Percentiles rank a stretch among this genome's conserved stretches.
These are phyloP conservation scores for Domatiomyces globalis DNA, from an alignment of 2,329 filamentous ascomycete species.

Conservation along the genomic window DNA sequence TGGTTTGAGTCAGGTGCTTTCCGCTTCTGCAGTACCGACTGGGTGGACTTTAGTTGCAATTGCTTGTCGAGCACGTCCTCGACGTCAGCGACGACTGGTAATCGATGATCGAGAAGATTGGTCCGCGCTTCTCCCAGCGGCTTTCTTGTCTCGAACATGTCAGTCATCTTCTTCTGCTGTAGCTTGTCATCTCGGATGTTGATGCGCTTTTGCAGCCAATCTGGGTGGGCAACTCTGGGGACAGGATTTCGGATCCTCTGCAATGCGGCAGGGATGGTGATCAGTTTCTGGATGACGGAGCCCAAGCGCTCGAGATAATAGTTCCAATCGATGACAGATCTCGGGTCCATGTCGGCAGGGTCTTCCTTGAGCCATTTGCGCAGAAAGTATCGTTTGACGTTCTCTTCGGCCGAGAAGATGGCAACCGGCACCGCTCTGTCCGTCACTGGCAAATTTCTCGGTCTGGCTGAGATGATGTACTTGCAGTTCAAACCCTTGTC, in stretches of 20 bases:
- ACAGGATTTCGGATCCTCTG: constrained; percentile 94
- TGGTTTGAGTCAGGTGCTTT: constrained; percentile 53
- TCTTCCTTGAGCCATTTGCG: constrained; percentile 95
- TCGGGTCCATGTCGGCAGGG: constrained; percentile 75
- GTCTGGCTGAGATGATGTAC: constrained; percentile 87
- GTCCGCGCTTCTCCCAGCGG: constrained; percentile 49
- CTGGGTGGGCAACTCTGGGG: constrained; percentile 81
- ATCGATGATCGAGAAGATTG: constrained; percentile 46
- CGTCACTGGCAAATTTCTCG: constrained; percentile 80
- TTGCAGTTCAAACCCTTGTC: constrained; percentile 99
- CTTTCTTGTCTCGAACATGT: constrained; percentile 51
- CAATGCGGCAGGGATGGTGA: constrained; percentile 91
- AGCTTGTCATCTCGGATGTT: constrained; percentile 92
- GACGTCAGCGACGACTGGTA: constrained; percentile 48
- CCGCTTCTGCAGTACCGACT: constrained; percentile 53
- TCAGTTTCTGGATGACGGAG: constrained; percentile 95
- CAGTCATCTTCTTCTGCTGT: constrained; percentile 98
- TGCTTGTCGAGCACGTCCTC: constrained; percentile 67
- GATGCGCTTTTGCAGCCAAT: constrained; percentile 90
- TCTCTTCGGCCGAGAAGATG: constrained; percentile 88
- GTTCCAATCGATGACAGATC: constrained; percentile 84
- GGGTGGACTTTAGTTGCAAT: constrained; percentile 48
- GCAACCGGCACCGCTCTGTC: constrained; percentile 89
- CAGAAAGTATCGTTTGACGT: constrained; percentile 75
- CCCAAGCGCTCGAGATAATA: constrained; percentile 94